Evolutionary conservation across 345 rosid genomes (phyloP).

Genomic region (Geranium rotundifolium): DNA sequence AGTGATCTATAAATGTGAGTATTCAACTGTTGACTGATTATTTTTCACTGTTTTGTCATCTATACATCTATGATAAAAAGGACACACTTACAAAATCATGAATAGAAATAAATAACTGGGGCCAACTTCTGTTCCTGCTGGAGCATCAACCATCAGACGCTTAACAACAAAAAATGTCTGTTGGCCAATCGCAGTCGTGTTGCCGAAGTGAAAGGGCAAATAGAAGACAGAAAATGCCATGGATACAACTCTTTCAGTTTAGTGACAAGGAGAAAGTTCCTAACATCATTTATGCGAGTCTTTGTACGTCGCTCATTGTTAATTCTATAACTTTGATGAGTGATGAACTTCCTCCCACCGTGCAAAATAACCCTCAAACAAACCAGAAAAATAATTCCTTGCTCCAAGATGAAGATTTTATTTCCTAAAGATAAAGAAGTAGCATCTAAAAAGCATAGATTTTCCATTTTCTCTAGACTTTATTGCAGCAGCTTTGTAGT

Average conservation of each 20-base stretch:
- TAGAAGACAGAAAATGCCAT: not conserved
- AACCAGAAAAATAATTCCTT: too few relatives aligned
- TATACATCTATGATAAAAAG: too few relatives aligned
- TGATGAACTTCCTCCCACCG: not conserved
- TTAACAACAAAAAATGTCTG: not conserved
- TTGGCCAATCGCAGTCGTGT: not conserved
- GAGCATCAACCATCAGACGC: too few relatives aligned
- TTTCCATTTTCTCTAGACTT: too few relatives aligned
- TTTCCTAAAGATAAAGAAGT: too few relatives aligned
- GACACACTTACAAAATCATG: not conserved
- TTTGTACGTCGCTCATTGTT: not conserved
- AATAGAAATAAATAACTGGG: not conserved
- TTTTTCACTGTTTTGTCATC: not conserved
- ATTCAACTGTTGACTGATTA: not conserved
- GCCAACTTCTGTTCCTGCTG: not conserved
- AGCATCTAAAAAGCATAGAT: too few relatives aligned
- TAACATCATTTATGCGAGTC: not conserved
- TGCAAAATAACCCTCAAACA: too few relatives aligned
- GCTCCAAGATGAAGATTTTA: too few relatives aligned
- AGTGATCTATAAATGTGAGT: not conserved
- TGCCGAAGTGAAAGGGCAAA: not conserved
- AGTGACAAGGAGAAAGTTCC: not conserved
- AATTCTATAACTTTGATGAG: not conserved
- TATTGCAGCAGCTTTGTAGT: too few relatives aligned
- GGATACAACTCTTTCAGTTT: not conserved